Evolutionary conservation across 2,329 filamentous ascomycete genomes (phyloP).

Genomic region (Fusarium gaditjirri): DNA sequence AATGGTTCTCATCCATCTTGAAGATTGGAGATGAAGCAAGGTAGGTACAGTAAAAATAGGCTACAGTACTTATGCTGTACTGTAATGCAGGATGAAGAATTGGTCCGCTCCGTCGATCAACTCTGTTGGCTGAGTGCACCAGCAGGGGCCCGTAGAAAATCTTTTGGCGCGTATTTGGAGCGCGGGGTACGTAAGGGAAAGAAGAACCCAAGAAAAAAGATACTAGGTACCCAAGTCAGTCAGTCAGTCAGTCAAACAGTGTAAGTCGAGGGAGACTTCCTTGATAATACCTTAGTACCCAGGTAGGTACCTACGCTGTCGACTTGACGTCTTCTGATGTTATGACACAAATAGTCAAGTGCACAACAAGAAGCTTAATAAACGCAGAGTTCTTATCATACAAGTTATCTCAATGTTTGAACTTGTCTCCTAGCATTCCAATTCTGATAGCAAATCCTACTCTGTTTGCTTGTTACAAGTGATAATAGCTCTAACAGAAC

Average conservation of each 20-base stretch:
- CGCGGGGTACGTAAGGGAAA: conserved; percentile 36
- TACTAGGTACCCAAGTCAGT: not conserved
- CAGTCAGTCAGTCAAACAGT: not conserved
- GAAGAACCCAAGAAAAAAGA: not conserved
- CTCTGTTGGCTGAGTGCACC: conserved; percentile 21
- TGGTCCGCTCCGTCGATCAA: conserved; percentile 36
- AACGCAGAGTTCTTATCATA: not conserved
- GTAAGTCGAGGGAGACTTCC: not conserved
- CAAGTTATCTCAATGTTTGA: not conserved
- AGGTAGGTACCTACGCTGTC: not conserved
- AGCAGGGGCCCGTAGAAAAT: conserved; percentile 40
- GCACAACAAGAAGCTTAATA: not conserved
- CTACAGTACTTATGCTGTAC: conserved; percentile 16
- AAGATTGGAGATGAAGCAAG: conserved; percentile 4
- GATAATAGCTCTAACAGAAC: not conserved
- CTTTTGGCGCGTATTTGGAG: conserved; percentile 38
- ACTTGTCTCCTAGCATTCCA: conserved; percentile 13
- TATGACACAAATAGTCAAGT: not conserved
- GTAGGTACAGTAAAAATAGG: conserved; percentile 9
- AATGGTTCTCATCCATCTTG: conserved; percentile 41
- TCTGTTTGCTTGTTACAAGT: not conserved
- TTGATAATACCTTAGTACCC: not conserved
- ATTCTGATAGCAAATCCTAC: not conserved
- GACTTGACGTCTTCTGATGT: not conserved
- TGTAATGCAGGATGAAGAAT: conserved; percentile 46